Evolutionary conservation across 2,329 filamentous ascomycete genomes (phyloP), one percentile per base, ranked within the genome.

Genomic region (Colletotrichum agaves): DNA sequence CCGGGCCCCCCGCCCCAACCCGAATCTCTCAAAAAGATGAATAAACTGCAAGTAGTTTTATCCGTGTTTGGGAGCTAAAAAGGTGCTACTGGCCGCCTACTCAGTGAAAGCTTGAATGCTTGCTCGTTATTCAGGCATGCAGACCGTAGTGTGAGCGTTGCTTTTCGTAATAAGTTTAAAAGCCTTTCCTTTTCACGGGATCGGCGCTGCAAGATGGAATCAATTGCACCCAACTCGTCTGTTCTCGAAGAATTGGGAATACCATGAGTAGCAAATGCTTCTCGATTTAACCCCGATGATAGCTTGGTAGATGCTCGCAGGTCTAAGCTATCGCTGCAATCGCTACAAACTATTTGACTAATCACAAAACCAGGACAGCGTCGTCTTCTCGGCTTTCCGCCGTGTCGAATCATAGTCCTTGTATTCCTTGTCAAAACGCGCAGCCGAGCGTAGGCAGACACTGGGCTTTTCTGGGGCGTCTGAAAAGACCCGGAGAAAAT

Each of bases 281-380:
- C 27, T 27, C 27, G 27, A 27, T 7, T 27, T 27, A 7, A 37
- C 13, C 13, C 3, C 35, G 47, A 27, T 50, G 27, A n/a, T 21
- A 33, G 5, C 10, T 35, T 5, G 27, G 12, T 17, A 11, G 23
- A 17, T 15, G 46, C 17, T 49, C 46, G 46, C 21, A 44, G 5
- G 41, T 7, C 21, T 23, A 17, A 31, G 15, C 21, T 17, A 11
- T 15, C 4, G 27, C 15, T 31, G 7, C n/a, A 50, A 17, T 31
- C 13, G 27, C 27, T 7, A 8, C 12, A 27, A 47, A 53, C 27
- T 60, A 67, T 60, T 52, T 68, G 61, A 65, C 44, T 35, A 23
- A 43, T 47, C 47, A 41, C 43, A 31, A 17, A 11, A 44, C n/a
- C 21, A 39, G 37, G 59, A 33, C 41, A 13, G 33, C 21, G 50